These are phyloP conservation scores for Cucurbitaria berberidis DNA, from an alignment of 2,329 filamentous ascomycete species.

Conservation along the genomic window DNA sequence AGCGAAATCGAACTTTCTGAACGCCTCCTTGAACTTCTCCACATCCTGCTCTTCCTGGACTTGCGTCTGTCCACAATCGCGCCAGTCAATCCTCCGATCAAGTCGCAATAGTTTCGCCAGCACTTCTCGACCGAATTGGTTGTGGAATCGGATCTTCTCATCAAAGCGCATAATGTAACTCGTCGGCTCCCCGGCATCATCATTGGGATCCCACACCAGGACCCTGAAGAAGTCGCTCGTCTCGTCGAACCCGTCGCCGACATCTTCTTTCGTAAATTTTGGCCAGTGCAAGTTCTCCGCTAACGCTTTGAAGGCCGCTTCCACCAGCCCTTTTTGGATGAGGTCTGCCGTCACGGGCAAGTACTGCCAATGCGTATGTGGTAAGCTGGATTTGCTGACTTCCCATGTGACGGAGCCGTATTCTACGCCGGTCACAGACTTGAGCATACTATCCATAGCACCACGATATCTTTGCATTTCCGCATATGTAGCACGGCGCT, in stretches of 20 bases:
- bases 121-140: slow-evolving; percentile 88
- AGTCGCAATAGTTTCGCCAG: slow-evolving; percentile 85
- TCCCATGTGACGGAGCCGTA: slow-evolving; percentile 92
- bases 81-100: slow-evolving; percentile 82
- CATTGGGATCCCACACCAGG: slow-evolving; percentile 74
- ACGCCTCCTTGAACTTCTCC: slow-evolving; percentile 78
- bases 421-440: slow-evolving; percentile 54
- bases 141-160: slow-evolving; percentile 76
- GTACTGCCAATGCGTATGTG: slow-evolving; percentile 95
- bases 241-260: slow-evolving; percentile 52
- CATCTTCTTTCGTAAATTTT: slow-evolving; percentile 53
- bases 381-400: slow-evolving; percentile 78
- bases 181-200: slow-evolving; percentile 63
- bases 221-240: slow-evolving; percentile 75
- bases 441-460: slow-evolving; percentile 79
- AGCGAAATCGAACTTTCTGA: slow-evolving; percentile 87
- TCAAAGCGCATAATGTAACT: slow-evolving; percentile 77
- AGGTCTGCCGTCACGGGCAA: slow-evolving; percentile 74
- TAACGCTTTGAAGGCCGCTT: slow-evolving; percentile 87
- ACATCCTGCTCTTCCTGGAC: slow-evolving; percentile 82
- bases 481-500: slow-evolving; percentile 65
- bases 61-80: slow-evolving; percentile 77
- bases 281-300: slow-evolving; percentile 75
- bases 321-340: slow-evolving; percentile 75
- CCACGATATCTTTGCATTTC: slow-evolving; percentile 87